Evolutionary conservation across 1,284 basidiomycete species (phyloP).

Genomic region (Apiotrichum sp.): DNA sequence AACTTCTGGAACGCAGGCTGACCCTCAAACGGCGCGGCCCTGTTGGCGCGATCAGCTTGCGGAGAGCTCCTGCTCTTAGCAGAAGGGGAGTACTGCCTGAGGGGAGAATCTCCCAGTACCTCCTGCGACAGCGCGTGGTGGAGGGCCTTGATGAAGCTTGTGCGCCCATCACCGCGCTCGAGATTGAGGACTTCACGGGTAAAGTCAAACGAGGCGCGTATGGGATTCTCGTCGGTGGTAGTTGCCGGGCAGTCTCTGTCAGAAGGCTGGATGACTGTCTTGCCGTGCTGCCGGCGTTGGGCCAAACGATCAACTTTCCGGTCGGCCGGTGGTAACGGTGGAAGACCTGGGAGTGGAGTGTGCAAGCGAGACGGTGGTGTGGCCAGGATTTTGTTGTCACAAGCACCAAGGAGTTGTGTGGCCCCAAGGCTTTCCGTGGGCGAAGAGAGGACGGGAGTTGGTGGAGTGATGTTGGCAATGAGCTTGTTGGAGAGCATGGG

Average conservation of each 20-base stretch:
- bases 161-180: conserved; percentile 52
- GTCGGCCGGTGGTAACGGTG: not conserved
- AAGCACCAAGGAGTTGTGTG: too few species aligned
- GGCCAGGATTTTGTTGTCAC: too few species aligned
- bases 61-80: not conserved
- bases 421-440: too few species aligned
- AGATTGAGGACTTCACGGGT: conserved; percentile 64
- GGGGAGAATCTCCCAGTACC: conserved; percentile 7
- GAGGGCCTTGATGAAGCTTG: conserved; percentile 64
- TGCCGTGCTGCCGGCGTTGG: not conserved
- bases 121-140: conserved; percentile 5
- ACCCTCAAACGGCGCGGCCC: conserved; percentile 29
- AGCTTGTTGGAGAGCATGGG: too few species aligned
- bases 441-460: too few species aligned
- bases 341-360: not conserved
- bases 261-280: not conserved
- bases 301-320: conserved; percentile 1
- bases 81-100: conserved; percentile 2
- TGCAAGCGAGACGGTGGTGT: too few species aligned
- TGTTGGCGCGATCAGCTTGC: not conserved
- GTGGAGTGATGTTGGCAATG: too few species aligned
- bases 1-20: conserved; percentile 35
- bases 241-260: not conserved
- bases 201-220: conserved; percentile 74
- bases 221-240: conserved; percentile 6